phyloP scores from a whole-genome alignment of 2,329 filamentous ascomycete species.

The Monilinia laxa region DNA sequence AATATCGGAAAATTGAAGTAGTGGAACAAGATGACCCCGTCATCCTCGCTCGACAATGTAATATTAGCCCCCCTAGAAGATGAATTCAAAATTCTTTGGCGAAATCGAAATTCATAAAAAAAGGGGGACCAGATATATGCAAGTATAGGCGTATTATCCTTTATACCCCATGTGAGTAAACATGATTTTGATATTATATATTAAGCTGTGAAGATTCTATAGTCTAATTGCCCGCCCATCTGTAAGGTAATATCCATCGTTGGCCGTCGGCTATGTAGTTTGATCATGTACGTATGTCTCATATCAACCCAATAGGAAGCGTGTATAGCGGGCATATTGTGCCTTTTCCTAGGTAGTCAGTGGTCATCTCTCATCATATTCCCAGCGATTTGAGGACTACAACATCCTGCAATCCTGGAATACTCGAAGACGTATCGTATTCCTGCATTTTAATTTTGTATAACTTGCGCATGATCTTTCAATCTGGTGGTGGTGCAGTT shows the following conservation, averaged over 20 bases:
- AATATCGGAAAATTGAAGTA: no score
- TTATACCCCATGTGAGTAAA: not conserved
- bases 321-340: not conserved
- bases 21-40: no score
- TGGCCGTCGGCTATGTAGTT: not conserved
- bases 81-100: not conserved
- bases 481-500: conserved; percentile 33
- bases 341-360: not conserved
- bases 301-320: not conserved
- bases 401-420: not conserved
- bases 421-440: not conserved
- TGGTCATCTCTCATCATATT: not conserved
- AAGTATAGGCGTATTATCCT: not conserved
- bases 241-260: not conserved
- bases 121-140: not conserved
- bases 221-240: not conserved
- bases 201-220: not conserved
- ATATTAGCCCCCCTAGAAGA: no score
- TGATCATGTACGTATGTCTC: not conserved
- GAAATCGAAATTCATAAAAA: not conserved
- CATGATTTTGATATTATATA: conserved; percentile 5
- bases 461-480: conserved; percentile 13
- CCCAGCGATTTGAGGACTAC: not conserved
- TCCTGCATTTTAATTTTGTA: not conserved
- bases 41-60: no score